phyloP scores from a whole-genome alignment of 305 asterid genomes.

The Withania somnifera region DNA sequence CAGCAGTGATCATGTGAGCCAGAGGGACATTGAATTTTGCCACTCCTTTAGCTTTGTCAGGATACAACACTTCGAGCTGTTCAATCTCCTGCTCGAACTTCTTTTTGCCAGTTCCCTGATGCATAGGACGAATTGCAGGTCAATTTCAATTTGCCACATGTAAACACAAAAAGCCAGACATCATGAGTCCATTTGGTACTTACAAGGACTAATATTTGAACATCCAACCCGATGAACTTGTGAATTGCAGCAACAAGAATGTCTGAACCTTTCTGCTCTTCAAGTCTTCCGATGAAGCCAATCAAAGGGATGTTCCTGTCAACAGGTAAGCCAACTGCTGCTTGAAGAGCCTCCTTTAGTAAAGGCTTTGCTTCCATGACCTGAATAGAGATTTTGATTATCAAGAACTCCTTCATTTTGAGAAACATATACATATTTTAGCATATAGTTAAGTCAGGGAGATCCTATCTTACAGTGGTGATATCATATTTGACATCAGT shows the following conservation, averaged over 20 bases:
- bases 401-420: not conserved
- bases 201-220: constrained; percentile 84
- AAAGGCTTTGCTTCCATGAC: constrained; percentile 67
- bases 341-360: constrained; percentile 85
- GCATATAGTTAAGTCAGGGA: not conserved
- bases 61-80: constrained; percentile 71
- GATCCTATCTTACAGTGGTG: constrained; percentile 42
- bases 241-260: constrained; percentile 76
- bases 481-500: constrained; percentile 55
- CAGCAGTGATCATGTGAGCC: constrained; percentile 81
- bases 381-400: constrained; percentile 18
- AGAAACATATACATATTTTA: not conserved
- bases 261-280: constrained; percentile 90
- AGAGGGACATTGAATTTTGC: constrained; percentile 72
- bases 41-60: constrained; percentile 70
- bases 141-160: not conserved
- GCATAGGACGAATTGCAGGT: not conserved
- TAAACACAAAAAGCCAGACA: not conserved
- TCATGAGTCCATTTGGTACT: constrained; percentile 13
- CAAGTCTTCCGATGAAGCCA: constrained; percentile 92
- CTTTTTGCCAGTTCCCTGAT: constrained; percentile 89
- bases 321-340: constrained; percentile 70
- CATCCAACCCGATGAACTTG: constrained; percentile 49
- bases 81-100: constrained; percentile 62
- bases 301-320: constrained; percentile 62